Evolutionary conservation across 345 rosid species (phyloP).

Genomic region (Orychophragmus violaceus): DNA sequence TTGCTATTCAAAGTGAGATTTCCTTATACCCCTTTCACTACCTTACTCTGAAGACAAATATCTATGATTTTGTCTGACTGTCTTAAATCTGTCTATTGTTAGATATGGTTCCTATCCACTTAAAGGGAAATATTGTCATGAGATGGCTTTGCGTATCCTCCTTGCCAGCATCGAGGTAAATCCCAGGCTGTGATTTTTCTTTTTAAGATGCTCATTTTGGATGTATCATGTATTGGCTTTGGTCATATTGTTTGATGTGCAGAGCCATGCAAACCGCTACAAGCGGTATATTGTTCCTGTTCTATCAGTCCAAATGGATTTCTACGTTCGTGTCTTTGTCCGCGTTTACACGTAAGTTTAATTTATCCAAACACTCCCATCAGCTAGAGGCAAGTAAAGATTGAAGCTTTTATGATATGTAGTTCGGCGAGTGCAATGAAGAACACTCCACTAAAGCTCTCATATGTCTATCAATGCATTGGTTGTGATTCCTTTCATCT

Average conservation of each 20-base stretch:
- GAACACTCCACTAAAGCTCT: slow-evolving; percentile 96
- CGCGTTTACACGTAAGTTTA: slow-evolving; percentile 82
- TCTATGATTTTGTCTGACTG: slow-evolving; percentile 3
- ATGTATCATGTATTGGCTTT: not conserved
- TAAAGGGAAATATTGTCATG: slow-evolving; percentile 96
- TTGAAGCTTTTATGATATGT: slow-evolving; percentile 31
- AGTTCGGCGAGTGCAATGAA: slow-evolving; percentile 98
- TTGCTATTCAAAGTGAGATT: slow-evolving; percentile 98
- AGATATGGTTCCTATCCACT: slow-evolving; percentile 95
- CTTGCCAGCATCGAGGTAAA: slow-evolving; percentile 93
- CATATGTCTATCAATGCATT: slow-evolving; percentile 90
- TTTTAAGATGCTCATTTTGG: not conserved
- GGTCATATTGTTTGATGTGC: slow-evolving; percentile 21
- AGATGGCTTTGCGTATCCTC: slow-evolving; percentile 98
- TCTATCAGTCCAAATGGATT: slow-evolving; percentile 91
- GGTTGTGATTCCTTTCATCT: slow-evolving; percentile 99
- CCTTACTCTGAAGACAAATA: slow-evolving; percentile 1
- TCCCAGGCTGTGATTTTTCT: not conserved
- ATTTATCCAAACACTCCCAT: slow-evolving; percentile 2
- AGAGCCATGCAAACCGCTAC: slow-evolving; percentile 99
- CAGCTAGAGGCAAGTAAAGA: slow-evolving; percentile 1
- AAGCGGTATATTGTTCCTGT: slow-evolving; percentile 96
- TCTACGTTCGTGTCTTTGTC: slow-evolving; percentile 92
- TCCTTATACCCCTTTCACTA: not conserved
- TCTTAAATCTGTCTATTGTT: slow-evolving; percentile 24